Percentiles rank a stretch among this genome's conserved stretches.
Evolutionary conservation across 2,329 filamentous ascomycete species (phyloP).

Genomic region (Talaromyces funiculosus): DNA sequence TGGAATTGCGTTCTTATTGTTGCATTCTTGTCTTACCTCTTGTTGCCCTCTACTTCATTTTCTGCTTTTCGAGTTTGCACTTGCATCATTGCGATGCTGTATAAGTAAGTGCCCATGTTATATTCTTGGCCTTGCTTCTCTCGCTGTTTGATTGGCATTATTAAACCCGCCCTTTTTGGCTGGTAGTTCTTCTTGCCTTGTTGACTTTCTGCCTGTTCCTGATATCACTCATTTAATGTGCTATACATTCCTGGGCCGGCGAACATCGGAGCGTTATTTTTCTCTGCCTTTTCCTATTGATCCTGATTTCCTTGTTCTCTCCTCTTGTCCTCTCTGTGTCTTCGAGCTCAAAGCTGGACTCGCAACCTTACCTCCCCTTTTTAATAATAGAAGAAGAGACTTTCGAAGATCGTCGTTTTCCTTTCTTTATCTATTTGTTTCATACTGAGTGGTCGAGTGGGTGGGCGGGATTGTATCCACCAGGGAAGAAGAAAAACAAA

Average conservation of each 20-base stretch:
- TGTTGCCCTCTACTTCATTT: conserved; percentile 1
- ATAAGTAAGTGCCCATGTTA: not conserved
- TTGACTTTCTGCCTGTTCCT: conserved; percentile 8
- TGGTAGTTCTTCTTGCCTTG: not conserved
- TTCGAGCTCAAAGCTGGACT: not conserved
- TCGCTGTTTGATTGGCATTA: not conserved
- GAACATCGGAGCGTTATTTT: conserved; percentile 15
- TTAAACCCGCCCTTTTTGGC: conserved; percentile 6
- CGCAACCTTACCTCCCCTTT: not conserved
- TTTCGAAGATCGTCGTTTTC: not conserved
- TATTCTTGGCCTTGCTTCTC: not conserved
- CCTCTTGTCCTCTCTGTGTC: not conserved
- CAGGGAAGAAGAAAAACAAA: not conserved
- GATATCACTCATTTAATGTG: conserved; percentile 16
- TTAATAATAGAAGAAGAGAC: conserved; percentile 1
- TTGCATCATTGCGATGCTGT: conserved; percentile 2
- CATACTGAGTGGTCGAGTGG: not conserved
- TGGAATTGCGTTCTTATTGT: conserved; percentile 14
- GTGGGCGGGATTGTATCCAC: not conserved
- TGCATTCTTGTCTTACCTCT: conserved; percentile 5
- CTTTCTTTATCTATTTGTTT: not conserved
- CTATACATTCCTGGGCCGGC: conserved; percentile 15
- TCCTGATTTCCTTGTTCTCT: not conserved
- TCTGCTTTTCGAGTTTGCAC: not conserved
- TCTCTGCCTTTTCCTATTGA: not conserved